A percentile compares a stretch with the other conserved stretches of the same genome.
phyloP scores from a whole-genome alignment of 1,139 yeast species.

The Candida albicans region DNA sequence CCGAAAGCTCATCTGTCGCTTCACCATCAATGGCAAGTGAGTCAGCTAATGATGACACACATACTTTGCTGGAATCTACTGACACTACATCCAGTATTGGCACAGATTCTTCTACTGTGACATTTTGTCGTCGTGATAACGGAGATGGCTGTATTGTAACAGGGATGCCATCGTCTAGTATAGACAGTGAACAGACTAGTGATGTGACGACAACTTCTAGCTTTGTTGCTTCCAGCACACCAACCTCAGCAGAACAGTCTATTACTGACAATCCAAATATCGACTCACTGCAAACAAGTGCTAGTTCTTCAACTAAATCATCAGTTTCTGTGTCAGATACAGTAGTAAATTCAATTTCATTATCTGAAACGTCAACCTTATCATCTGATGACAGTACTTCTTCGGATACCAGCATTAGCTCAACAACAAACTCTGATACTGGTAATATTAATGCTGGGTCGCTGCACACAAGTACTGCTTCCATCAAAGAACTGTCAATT shows the following conservation, averaged over 20 bases:
- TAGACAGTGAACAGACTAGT: conserved; percentile 2
- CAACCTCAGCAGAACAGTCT: no score
- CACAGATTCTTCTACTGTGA: background rate
- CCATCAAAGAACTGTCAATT: background rate
- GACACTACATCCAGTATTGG: conserved; percentile 12
- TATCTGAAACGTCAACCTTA: conserved; percentile 8
- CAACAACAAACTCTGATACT: conserved; percentile 13
- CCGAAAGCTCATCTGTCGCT: background rate
- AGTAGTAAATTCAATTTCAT: conserved; percentile 14
- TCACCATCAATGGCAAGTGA: background rate
- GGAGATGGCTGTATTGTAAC: background rate
- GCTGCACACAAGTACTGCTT: background rate
- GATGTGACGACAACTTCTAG: conserved; percentile 8
- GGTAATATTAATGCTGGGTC: conserved; percentile 9
- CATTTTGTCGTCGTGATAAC: background rate
- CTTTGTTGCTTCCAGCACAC: conserved; percentile 6
- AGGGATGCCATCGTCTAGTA: conserved; percentile 1
- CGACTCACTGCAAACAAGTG: no score
- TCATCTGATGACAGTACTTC: conserved; percentile 7
- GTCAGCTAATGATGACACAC: background rate
- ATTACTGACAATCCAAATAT: no score
- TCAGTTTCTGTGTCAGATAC: conserved; percentile 6
- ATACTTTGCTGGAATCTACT: conserved; percentile 6
- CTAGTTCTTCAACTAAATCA: no score
- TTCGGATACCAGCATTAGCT: conserved; percentile 13